Base-by-base conservation (phyloP, 2,329 filamentous ascomycete genomes). In the Pseudogymnoascus pannorum region DNA sequence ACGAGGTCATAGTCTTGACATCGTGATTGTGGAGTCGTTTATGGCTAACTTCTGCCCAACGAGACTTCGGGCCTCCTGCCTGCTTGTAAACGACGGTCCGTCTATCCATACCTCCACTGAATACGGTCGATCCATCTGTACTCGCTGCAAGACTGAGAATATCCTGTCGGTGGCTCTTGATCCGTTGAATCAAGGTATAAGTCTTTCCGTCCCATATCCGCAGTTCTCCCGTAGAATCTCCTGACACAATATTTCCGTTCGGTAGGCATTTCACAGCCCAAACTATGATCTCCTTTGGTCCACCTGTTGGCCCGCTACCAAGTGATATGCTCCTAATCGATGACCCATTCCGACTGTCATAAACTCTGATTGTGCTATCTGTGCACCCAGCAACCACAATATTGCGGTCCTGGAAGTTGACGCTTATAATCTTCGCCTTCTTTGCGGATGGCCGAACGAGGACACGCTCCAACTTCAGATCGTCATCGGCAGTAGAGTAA, bases 131-230 rank as follows among this genome's bases (percentile, higher is more conserved):
- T 14, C 93, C 93, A 70, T 96, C 90, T 4, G 83, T 80, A 69
- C 88, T 95, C 29, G 87, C 84, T 2, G 91, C 87, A n/a, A 99
- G 80, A 71, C 92, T 93, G 63, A 99, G 79, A 4, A 96, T 87
- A 75, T 99, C 94, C 48, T 93, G 91, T 66, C 91, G 87, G 71
- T 99, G 94, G 24, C 88, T 87, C 70, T 92, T 87, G 60, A 99
- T 84, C 58, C 92, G 83, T 72, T 99, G 94, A 35, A 86, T 82
- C 68, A 96, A 85, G 4, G 92, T 92, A 73, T 93, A 96, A 60
- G 91, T 96, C 76, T 89, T 92, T 61, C 91, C 91, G 72, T 96
- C 91, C 88, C 92, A 99, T 71, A 97, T 90, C 66, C 91, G 87
- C 40, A 99, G 81, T 72, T 97, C 92, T 31, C 94, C 94, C 4